Evolutionary conservation across 257 asterid genomes (phyloP).

Genomic region (Solanum chmielewskii): DNA sequence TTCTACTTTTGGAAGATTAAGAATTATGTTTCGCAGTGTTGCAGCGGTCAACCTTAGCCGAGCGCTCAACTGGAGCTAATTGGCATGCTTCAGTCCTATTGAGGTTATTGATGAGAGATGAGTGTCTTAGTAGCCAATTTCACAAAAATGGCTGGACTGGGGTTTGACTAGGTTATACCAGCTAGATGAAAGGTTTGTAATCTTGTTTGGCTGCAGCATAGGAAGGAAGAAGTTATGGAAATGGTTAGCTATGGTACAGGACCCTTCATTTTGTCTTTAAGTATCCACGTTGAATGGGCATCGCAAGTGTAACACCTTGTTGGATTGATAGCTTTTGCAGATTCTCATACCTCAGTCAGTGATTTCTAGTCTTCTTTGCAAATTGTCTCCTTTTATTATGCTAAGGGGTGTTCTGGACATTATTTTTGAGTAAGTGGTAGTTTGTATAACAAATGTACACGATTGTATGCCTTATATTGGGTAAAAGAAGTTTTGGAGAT

Average conservation of each 20-base stretch:
- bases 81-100: neutral
- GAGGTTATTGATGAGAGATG: neutral
- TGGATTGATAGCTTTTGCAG: neutral
- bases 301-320: neutral
- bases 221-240: neutral
- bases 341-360: neutral
- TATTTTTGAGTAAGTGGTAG: neutral
- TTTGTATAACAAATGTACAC: neutral
- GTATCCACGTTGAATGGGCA: neutral
- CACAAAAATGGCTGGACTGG: neutral
- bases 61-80: neutral
- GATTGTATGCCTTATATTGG: neutral
- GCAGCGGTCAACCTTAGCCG: neutral
- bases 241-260: neutral
- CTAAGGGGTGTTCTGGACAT: neutral
- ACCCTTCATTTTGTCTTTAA: neutral
- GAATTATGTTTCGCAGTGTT: neutral
- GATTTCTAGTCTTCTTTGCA: neutral
- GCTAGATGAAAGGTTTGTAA: neutral
- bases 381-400: neutral
- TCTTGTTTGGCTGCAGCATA: neutral
- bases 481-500: neutral
- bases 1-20: neutral
- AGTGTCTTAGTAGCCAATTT: neutral
- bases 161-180: neutral